phyloP scores from a whole-genome alignment of 495 filamentous ascomycete species.

The Emericellopsis terricola region DNA sequence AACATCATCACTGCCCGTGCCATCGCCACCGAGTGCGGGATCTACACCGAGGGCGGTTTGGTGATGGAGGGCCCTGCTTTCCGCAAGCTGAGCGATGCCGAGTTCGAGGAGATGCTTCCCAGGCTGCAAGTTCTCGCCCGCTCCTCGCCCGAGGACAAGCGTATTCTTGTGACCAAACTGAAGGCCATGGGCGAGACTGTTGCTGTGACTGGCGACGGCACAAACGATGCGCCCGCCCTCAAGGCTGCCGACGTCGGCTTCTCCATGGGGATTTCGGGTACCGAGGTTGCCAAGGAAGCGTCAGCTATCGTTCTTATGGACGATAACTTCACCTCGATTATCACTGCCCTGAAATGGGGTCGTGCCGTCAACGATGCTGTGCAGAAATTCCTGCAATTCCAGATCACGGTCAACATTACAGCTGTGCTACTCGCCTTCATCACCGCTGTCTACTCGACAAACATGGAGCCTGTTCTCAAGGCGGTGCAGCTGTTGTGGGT shows the following conservation, averaged over 20 bases:
- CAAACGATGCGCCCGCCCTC: conserved; percentile 78
- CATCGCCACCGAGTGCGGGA: conserved; percentile 71
- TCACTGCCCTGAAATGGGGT: conserved; percentile 79
- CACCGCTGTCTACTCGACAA: conserved; percentile 47
- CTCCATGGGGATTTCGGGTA: conserved; percentile 82
- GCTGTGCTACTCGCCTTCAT: conserved; percentile 73
- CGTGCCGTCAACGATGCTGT: conserved; percentile 78
- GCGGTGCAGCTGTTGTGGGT: conserved; percentile 84
- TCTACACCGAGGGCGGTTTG: conserved; percentile 58
- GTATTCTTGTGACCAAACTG: conserved; percentile 57
- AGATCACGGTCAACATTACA: conserved; percentile 84
- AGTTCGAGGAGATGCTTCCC: conserved; percentile 57
- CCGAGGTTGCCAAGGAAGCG: conserved; percentile 83
- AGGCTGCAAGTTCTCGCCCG: conserved; percentile 69
- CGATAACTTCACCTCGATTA: conserved; percentile 81
- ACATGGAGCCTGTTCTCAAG: conserved; percentile 57
- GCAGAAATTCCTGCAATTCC: conserved; percentile 82
- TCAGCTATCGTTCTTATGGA: conserved; percentile 92
- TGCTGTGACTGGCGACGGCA: conserved; percentile 85
- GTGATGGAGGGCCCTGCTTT: conserved; percentile 76
- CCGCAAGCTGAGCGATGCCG: conserved; percentile 41
- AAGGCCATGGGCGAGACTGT: conserved; percentile 81
- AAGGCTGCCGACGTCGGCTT: conserved; percentile 83
- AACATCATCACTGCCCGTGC: conserved; percentile 74
- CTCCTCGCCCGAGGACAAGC: conserved; percentile 73